These are phyloP conservation scores for Elaphomyces granulatus DNA, from an alignment of 495 filamentous ascomycete genomes.

Conservation along the genomic window DNA sequence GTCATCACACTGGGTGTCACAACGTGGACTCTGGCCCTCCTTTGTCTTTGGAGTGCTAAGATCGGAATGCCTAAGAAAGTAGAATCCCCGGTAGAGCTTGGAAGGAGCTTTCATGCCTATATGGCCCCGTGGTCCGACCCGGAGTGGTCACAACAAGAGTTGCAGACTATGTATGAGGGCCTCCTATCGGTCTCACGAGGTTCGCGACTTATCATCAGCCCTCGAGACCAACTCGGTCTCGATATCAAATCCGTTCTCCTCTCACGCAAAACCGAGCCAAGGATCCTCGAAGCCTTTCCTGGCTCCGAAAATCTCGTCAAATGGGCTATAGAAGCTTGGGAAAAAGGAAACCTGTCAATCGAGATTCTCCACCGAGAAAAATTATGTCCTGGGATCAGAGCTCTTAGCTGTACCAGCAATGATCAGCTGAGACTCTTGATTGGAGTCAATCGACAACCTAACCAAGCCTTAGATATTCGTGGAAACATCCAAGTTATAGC, in stretches of 20 bases:
- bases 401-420: conserved; percentile 30
- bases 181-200: conserved; percentile 17
- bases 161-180: conserved; percentile 32
- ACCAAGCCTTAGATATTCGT: conserved; percentile 27
- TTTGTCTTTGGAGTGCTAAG: conserved; percentile 30
- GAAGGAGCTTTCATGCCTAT: conserved; percentile 29
- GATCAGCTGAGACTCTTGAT: conserved; percentile 27
- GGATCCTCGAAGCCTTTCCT: conserved; percentile 33
- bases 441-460: conserved; percentile 24
- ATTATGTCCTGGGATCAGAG: conserved; percentile 28
- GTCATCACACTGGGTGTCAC: conserved; percentile 36
- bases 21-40: conserved; percentile 40
- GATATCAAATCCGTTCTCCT: conserved; percentile 32
- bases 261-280: conserved; percentile 19
- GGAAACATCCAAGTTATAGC: conserved; percentile 37
- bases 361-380: conserved; percentile 32
- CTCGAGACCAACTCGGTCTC: conserved; percentile 31
- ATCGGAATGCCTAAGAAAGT: conserved; percentile 32
- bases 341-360: conserved; percentile 27
- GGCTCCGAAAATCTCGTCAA: conserved; percentile 26
- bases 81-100: conserved; percentile 24
- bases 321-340: conserved; percentile 26
- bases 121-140: conserved; percentile 31
- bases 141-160: conserved; percentile 37
- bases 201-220: conserved; percentile 22